phyloP scores from a whole-genome alignment of 176 grass and related monocot species.

The Saccharum spontaneum region DNA sequence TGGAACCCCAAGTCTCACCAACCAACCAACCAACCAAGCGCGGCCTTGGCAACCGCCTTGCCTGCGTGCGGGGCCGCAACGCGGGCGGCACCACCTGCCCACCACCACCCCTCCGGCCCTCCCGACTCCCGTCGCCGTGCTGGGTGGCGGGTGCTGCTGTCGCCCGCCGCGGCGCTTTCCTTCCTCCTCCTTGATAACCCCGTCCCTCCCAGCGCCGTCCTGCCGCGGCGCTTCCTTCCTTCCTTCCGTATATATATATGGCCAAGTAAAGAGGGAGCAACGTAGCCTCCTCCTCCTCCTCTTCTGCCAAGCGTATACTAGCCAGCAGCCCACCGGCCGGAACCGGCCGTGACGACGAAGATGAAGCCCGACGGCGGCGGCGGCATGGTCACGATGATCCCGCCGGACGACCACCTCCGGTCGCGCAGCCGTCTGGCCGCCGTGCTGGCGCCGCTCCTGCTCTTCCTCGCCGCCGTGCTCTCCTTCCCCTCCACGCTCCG shows the following conservation, averaged over 20 bases:
- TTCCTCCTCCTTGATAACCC: too few species aligned
- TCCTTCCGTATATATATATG: too few species aligned
- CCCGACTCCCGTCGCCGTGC: neutral
- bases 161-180: too few species aligned
- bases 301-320: neutral
- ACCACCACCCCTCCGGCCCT: neutral
- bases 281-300: neutral
- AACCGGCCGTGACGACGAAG: neutral
- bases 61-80: neutral
- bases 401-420: neutral
- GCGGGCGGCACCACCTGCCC: neutral
- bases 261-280: neutral
- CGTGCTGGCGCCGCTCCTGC: slow-evolving; percentile 45
- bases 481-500: slow-evolving; percentile 43
- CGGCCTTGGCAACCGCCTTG: neutral
- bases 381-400: neutral
- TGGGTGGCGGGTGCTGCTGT: too few species aligned
- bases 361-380: neutral
- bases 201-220: too few species aligned
- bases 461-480: slow-evolving; percentile 44
- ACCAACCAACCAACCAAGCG: neutral
- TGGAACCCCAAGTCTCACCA: too few species aligned
- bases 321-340: too few species aligned
- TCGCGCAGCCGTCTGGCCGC: slow-evolving; percentile 19
- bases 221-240: too few species aligned